Percentiles rank a stretch among this genome's conserved stretches.
These are phyloP conservation scores for Chrysosporium keratinophilum DNA, from an alignment of 2,329 filamentous ascomycete genomes.

Conservation along the genomic window DNA sequence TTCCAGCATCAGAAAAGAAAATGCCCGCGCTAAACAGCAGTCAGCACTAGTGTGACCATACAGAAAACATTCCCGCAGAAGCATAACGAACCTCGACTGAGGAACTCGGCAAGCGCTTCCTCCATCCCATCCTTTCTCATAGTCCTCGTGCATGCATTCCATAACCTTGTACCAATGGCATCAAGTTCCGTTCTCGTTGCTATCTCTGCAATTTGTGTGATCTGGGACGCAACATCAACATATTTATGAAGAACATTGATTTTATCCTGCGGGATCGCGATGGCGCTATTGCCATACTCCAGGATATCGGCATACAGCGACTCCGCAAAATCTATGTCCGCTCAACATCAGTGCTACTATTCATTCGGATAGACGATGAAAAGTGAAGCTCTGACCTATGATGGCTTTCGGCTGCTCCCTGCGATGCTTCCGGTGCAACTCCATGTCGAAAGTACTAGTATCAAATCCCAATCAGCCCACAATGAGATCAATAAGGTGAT, in stretches of 20 bases:
- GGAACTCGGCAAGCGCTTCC: conserved; percentile 9
- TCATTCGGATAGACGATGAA: background rate
- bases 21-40: conserved; percentile 34
- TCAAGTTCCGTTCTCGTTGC: conserved; percentile 22
- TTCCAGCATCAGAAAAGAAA: conserved; percentile 61
- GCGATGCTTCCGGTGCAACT: background rate
- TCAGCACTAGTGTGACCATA: background rate
- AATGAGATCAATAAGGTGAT: background rate
- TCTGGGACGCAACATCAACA: conserved; percentile 16
- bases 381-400: conserved; percentile 1
- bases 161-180: conserved; percentile 26
- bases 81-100: conserved; percentile 19
- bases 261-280: background rate
- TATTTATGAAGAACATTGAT: conserved; percentile 15
- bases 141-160: conserved; percentile 29
- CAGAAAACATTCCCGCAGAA: background rate
- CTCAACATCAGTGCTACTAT: background rate
- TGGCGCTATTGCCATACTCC: background rate
- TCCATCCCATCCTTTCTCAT: conserved; percentile 13
- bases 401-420: conserved; percentile 3
- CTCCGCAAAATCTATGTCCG: conserved; percentile 7
- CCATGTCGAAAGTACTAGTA: background rate
- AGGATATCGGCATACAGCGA: background rate
- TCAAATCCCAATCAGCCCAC: background rate
- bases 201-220: background rate